Conservation (phyloP, 2,329 filamentous ascomycete genomes). For the Fusarium hostae region DNA sequence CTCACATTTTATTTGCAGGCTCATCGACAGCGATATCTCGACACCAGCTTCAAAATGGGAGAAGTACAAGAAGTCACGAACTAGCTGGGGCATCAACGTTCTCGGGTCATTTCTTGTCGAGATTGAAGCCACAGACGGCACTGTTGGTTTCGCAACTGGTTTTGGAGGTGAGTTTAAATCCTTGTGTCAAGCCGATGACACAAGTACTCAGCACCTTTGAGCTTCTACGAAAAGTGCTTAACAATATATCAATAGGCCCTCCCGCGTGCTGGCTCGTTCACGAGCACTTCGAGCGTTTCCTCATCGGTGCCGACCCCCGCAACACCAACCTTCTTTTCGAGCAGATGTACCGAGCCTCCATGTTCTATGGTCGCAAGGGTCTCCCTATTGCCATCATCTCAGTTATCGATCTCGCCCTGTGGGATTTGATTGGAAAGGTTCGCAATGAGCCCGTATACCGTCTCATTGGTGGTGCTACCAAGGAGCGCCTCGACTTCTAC, state of each 20-base stretch:
- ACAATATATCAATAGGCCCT: conserved; percentile 65
- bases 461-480: conserved; percentile 90
- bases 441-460: conserved; percentile 94
- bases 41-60: conserved; percentile 93
- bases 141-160: conserved; percentile 92
- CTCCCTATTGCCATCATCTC: conserved; percentile 91
- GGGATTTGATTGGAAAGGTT: conserved; percentile 92
- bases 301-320: conserved; percentile 87
- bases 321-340: conserved; percentile 94
- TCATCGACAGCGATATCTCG: conserved; percentile 91
- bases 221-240: not conserved
- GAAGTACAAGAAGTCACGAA: conserved; percentile 86
- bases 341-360: conserved; percentile 94
- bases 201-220: not conserved
- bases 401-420: conserved; percentile 91
- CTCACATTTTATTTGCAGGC: conserved; percentile 65
- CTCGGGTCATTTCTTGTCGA: conserved; percentile 92
- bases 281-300: conserved; percentile 92
- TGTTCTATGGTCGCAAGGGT: conserved; percentile 97
- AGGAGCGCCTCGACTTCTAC: conserved; percentile 88
- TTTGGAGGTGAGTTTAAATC: conserved; percentile 74
- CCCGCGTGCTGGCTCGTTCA: conserved; percentile 94
- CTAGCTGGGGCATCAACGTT: conserved; percentile 96
- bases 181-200: not conserved
- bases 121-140: conserved; percentile 88